These are phyloP conservation scores for Podospora anserina DNA, from an alignment of 495 filamentous ascomycete species.

Conservation along the genomic window DNA sequence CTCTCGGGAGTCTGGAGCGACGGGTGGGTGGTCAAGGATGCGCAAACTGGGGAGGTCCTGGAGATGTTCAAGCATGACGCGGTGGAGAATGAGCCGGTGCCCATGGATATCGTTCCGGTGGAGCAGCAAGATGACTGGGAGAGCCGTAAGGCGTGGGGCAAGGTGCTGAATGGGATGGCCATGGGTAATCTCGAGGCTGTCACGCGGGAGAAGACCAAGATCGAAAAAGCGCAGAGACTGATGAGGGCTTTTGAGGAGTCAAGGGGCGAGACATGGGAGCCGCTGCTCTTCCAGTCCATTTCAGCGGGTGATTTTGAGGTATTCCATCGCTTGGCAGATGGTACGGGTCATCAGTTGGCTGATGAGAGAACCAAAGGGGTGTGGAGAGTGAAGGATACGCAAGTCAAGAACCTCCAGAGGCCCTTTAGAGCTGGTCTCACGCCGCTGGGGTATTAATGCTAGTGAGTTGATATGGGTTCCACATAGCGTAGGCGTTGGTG, in stretches of 20 bases:
- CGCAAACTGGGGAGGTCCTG: constrained; percentile 30
- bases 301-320: constrained; percentile 25
- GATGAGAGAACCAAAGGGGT: constrained; percentile 38
- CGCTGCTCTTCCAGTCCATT: constrained; percentile 45
- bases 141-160: constrained; percentile 41
- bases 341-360: constrained; percentile 19
- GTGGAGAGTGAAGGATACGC: constrained; percentile 28
- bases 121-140: constrained; percentile 46
- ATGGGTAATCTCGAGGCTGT: constrained; percentile 38
- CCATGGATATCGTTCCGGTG: constrained; percentile 25
- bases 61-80: constrained; percentile 34
- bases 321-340: constrained; percentile 28
- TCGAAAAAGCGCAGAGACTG: constrained; percentile 48
- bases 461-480: constrained; percentile 3
- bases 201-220: constrained; percentile 34
- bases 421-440: constrained; percentile 32
- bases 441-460: constrained; percentile 27
- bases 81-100: constrained; percentile 26
- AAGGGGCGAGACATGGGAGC: constrained; percentile 56
- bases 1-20: constrained; percentile 42
- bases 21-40: constrained; percentile 38
- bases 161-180: constrained; percentile 33
- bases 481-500: constrained; percentile 20
- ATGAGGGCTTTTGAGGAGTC: constrained; percentile 60
- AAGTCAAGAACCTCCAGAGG: constrained; percentile 20